These are phyloP conservation scores for Ophiosphaerella korrae DNA, from an alignment of 2,329 filamentous ascomycete species.

Conservation along the genomic window DNA sequence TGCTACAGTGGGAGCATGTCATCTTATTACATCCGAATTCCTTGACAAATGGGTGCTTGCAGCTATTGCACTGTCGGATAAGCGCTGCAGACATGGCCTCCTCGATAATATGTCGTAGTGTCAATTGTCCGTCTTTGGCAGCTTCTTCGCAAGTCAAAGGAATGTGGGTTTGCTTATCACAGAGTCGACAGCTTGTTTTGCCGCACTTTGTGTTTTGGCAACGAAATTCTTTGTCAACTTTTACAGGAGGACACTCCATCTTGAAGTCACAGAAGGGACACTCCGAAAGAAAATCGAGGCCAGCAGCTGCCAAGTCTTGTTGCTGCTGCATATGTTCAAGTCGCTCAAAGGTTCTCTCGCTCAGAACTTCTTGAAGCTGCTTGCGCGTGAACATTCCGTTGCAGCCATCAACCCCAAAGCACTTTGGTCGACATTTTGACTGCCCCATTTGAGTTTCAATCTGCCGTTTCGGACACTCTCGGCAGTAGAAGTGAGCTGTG, in stretches of 20 bases:
- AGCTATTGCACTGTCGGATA: constrained; percentile 75
- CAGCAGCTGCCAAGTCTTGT: constrained; percentile 69
- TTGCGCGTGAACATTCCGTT: constrained; percentile 61
- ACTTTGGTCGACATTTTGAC: constrained; percentile 69
- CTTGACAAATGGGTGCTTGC: constrained; percentile 79
- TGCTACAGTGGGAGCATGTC: constrained; percentile 66
- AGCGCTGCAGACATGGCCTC: constrained; percentile 83
- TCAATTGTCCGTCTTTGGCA: constrained; percentile 64
- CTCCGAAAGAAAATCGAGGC: constrained; percentile 71
- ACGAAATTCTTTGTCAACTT: constrained; percentile 72
- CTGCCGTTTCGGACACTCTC: constrained; percentile 65
- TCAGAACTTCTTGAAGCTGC: constrained; percentile 64
- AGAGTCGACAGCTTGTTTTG: constrained; percentile 60
- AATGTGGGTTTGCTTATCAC: constrained; percentile 70
- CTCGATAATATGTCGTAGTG: constrained; percentile 71
- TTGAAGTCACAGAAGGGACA: constrained; percentile 86
- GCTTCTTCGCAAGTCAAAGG: constrained; percentile 72
- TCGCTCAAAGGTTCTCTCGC: constrained; percentile 62
- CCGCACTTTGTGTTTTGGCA: constrained; percentile 71
- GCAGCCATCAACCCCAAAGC: constrained; percentile 69
- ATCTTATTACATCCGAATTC: constrained; percentile 84
- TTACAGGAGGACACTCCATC: constrained; percentile 70
- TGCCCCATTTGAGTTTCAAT: constrained; percentile 72
- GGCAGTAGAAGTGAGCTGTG: constrained; percentile 70
- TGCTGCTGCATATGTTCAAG: constrained; percentile 75